Percentiles rank a stretch among this genome's conserved stretches.
These are phyloP conservation scores for Croton setiger DNA, from an alignment of 441 rosid species.

Conservation along the genomic window DNA sequence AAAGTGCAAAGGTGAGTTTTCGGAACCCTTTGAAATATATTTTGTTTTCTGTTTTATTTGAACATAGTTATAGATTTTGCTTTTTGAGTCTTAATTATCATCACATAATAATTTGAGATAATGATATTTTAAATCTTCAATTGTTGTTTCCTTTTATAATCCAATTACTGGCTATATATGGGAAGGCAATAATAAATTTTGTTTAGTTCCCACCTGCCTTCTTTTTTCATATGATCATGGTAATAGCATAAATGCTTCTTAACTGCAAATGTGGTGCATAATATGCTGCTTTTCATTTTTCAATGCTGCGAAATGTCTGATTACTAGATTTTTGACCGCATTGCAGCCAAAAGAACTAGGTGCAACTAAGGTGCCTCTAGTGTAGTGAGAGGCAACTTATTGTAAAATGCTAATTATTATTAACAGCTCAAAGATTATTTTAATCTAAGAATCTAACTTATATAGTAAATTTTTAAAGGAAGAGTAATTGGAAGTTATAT, in stretches of 20 bases:
- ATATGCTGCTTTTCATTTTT: not conserved
- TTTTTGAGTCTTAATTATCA: not conserved
- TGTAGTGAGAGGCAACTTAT: too few relatives aligned
- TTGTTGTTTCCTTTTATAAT: not conserved
- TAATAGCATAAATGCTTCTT: not conserved
- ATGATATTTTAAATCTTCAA: not conserved
- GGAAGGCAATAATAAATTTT: constrained; percentile 6
- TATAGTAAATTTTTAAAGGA: too few relatives aligned
- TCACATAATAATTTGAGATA: not conserved
- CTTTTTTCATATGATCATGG: not conserved
- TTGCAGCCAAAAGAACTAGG: not conserved
- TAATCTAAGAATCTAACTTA: too few relatives aligned
- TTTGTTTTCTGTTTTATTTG: not conserved
- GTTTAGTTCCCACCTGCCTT: not conserved
- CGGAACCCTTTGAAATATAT: not conserved
- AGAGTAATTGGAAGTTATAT: too few relatives aligned
- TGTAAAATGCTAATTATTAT: too few relatives aligned
- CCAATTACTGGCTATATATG: not conserved
- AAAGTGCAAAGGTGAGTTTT: constrained; percentile 48
- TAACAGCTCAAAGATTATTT: too few relatives aligned
- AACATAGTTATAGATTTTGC: not conserved
- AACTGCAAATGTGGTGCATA: not conserved
- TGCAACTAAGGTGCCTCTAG: too few relatives aligned
- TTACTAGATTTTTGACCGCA: not conserved
- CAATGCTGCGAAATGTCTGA: not conserved